Conservation (phyloP, 768 basidiomycete species). For the Phlebiopsis flavidoalba region DNA sequence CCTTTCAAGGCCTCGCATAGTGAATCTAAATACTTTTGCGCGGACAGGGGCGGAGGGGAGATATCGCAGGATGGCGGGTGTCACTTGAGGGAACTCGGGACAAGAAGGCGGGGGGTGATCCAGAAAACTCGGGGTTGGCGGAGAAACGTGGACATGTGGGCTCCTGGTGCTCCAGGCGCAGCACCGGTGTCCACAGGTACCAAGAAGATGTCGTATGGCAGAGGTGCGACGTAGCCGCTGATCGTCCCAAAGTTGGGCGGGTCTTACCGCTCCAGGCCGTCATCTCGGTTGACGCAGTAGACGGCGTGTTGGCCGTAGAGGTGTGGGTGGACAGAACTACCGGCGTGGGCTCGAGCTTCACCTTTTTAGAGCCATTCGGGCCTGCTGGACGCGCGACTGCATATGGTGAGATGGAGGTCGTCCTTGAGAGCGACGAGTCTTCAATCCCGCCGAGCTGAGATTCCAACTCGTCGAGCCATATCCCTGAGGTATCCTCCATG, state of each 20-base stretch:
- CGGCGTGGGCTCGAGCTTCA: slow-evolving; percentile 33
- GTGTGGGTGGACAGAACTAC: slow-evolving; percentile 19
- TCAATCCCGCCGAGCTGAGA: slow-evolving; percentile 24
- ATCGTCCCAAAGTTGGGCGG: neutral
- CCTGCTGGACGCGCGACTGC: neutral
- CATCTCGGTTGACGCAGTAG: neutral
- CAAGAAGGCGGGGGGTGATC: neutral
- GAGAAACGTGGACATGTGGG: slow-evolving; percentile 9
- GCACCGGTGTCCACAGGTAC: neutral
- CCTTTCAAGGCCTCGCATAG: slow-evolving; percentile 38
- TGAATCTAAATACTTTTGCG: slow-evolving; percentile 31
- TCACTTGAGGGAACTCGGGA: slow-evolving; percentile 27
- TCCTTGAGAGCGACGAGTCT: slow-evolving; percentile 15
- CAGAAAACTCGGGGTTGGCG: slow-evolving; percentile 14
- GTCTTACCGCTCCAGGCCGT: neutral
- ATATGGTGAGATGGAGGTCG: slow-evolving; percentile 8
- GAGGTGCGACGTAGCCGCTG: slow-evolving; percentile 3
- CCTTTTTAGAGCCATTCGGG: slow-evolving; percentile 11
- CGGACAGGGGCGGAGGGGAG: slow-evolving; percentile 34
- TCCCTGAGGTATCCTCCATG: slow-evolving; percentile 49
- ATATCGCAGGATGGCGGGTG: slow-evolving; percentile 35
- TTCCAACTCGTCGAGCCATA: slow-evolving; percentile 59
- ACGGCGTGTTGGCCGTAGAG: slow-evolving; percentile 1
- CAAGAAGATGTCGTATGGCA: slow-evolving; percentile 9
- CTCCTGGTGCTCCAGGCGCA: neutral